Evolutionary conservation across 2,329 filamentous ascomycete genomes (phyloP), one percentile per base, ranked within the genome.

Genomic region (Arthrobotrys sphaeroides): DNA sequence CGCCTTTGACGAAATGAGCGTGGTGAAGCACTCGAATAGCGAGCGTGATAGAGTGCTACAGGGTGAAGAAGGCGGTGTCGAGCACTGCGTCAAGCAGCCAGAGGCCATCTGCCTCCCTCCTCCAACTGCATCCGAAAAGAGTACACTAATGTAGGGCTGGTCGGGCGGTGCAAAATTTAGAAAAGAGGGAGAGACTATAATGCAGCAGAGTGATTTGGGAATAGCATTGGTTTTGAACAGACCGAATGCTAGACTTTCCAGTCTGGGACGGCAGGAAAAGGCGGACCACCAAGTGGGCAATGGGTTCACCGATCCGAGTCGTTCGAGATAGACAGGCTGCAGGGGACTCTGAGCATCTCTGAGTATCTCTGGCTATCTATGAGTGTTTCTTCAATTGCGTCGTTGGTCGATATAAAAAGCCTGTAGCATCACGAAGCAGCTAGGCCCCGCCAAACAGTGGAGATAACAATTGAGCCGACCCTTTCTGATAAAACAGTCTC

Each of bases 1-100:
- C 45, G 31, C 64, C 47, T 69, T 64, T 66, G 57, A 69, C 45
- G 57, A 64, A 75, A 75, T 53, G 72, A 75, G 49, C 40, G 72
- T 69, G 43, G 55, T 75, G 72, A 61, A 69, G 61, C 64, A 62
- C 64, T 47, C 4, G 18, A 49, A 60, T 69, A 65, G 59, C 59
- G 64, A 69, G 51, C 64, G 72, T 69, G 64, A 75, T 69, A 75
- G 64, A 75, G 53, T 69, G 72, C 72, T 69, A 75, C 72, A 69
- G 55, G 55, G 33, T 47, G 42, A 65, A 67, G 40, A 65, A 62
- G 64, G 64, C 57, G 49, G 64, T 75, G 64, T 69, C 64, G 64
- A 64, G 36, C 57, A 69, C 72, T 75, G 72, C 72, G 64, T 75
- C 72, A 75, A 75, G 64, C 64, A 69, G 55, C 61, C 49, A 75